Conservation (phyloP, 345 rosid genomes). For the Ceriops tagal region DNA sequence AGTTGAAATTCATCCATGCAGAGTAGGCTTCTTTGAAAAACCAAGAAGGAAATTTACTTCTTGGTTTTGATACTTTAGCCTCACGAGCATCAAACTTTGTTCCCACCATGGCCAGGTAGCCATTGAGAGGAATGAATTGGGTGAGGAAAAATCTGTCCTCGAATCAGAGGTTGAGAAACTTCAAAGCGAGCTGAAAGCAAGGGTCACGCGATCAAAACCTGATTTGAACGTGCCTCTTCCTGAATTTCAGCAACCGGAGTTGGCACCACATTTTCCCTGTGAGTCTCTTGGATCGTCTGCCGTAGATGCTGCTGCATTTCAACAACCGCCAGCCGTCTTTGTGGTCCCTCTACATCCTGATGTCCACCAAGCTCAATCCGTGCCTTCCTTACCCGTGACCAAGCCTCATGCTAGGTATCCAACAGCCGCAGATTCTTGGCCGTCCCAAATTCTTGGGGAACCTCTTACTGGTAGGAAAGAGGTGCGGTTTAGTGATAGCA, state of each 20-base stretch:
- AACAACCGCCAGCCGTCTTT: conserved; percentile 50
- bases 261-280: conserved; percentile 29
- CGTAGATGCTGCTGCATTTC: conserved; percentile 39
- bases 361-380: conserved; percentile 39
- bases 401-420: conserved; percentile 93
- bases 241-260: conserved; percentile 39
- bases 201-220: conserved; percentile 43
- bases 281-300: conserved; percentile 25
- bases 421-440: conserved; percentile 71
- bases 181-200: conserved; percentile 47
- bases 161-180: conserved; percentile 57
- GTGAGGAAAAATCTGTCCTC: conserved; percentile 70
- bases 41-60: not conserved
- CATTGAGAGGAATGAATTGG: conserved; percentile 71
- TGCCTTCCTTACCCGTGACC: conserved; percentile 44
- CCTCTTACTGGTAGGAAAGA: conserved; percentile 9
- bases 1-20: not conserved
- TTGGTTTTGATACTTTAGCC: not conserved
- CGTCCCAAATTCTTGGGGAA: conserved; percentile 61
- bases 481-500: conserved; percentile 10
- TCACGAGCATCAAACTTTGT: conserved; percentile 1
- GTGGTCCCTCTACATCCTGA: conserved; percentile 62
- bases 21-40: not conserved
- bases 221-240: conserved; percentile 57
- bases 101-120: conserved; percentile 47